These are phyloP conservation scores for Lippia alba DNA, from an alignment of 305 asterid species.

Conservation along the genomic window DNA sequence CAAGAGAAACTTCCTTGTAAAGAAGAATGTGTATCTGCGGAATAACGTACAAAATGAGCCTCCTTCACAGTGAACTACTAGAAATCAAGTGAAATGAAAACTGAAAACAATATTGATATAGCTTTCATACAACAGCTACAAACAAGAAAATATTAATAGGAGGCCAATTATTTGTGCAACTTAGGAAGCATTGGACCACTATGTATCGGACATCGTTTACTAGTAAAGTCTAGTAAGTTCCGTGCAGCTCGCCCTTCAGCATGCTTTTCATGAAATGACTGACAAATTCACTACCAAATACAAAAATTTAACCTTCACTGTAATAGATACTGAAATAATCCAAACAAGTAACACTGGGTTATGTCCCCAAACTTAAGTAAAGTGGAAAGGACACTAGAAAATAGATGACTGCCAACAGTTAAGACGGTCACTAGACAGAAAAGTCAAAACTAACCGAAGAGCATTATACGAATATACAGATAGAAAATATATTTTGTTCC, in stretches of 20 bases:
- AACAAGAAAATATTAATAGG: not conserved
- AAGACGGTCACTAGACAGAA: conserved; percentile 22
- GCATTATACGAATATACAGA: not conserved
- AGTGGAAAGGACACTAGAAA: conserved; percentile 2
- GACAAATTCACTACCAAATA: not conserved
- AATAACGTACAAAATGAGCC: conserved; percentile 8
- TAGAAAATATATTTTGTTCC: conserved; percentile 7
- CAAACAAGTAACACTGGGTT: not conserved
- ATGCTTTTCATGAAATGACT: conserved; percentile 25
- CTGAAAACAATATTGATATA: not conserved
- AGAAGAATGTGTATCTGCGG: conserved; percentile 93
- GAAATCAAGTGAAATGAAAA: conserved; percentile 2
- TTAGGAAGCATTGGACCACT: no score
- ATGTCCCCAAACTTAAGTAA: not conserved
- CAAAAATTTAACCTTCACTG: not conserved
- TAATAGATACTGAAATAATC: not conserved
- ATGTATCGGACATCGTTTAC: no score
- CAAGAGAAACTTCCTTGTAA: conserved; percentile 94
- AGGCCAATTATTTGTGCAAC: no score
- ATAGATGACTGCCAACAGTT: conserved; percentile 22
- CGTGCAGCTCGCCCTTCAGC: conserved; percentile 11
- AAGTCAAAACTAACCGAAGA: not conserved
- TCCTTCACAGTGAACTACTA: conserved; percentile 9
- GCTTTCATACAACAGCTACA: conserved; percentile 11
- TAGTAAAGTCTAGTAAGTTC: conserved; percentile 11